These are phyloP conservation scores for Linum tenue DNA, from an alignment of 345 rosid species.

Conservation along the genomic window DNA sequence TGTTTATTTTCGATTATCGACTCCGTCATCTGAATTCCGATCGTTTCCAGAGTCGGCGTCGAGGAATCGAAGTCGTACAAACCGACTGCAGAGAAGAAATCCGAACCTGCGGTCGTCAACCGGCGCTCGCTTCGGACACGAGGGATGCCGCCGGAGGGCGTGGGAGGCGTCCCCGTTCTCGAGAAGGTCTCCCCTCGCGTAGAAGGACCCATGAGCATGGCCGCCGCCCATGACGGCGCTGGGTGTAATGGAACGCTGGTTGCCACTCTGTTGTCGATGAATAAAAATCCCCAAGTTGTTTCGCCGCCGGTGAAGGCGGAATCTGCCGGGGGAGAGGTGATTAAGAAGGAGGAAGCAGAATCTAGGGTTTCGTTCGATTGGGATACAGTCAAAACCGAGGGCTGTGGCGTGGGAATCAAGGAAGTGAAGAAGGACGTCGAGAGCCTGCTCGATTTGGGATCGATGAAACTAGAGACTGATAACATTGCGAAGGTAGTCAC, in stretches of 20 bases:
- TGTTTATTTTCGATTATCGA: not conserved
- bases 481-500: constrained; percentile 61
- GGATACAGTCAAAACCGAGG: constrained; percentile 13
- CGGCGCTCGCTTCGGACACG: constrained; percentile 58
- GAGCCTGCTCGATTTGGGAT: constrained; percentile 27
- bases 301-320: not conserved
- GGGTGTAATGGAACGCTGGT: constrained; percentile 27
- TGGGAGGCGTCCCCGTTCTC: constrained; percentile 13
- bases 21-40: not conserved
- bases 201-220: constrained; percentile 41
- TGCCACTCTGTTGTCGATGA: constrained; percentile 24
- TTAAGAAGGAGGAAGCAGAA: not conserved
- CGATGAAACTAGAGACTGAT: constrained; percentile 39
- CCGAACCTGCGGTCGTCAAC: constrained; percentile 35
- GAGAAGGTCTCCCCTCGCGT: constrained; percentile 18
- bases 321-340: not conserved
- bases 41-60: constrained; percentile 16
- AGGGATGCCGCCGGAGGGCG: constrained; percentile 59
- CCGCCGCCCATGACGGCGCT: constrained; percentile 31
- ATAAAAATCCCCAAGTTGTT: constrained; percentile 9
- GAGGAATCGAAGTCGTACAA: constrained; percentile 33
- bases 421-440: constrained; percentile 22
- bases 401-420: constrained; percentile 17
- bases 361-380: not conserved
- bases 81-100: constrained; percentile 34